These are phyloP conservation scores for Trichomonas vaginalis DNA, from an alignment of 208 protist genomes.

Conservation along the genomic window DNA sequence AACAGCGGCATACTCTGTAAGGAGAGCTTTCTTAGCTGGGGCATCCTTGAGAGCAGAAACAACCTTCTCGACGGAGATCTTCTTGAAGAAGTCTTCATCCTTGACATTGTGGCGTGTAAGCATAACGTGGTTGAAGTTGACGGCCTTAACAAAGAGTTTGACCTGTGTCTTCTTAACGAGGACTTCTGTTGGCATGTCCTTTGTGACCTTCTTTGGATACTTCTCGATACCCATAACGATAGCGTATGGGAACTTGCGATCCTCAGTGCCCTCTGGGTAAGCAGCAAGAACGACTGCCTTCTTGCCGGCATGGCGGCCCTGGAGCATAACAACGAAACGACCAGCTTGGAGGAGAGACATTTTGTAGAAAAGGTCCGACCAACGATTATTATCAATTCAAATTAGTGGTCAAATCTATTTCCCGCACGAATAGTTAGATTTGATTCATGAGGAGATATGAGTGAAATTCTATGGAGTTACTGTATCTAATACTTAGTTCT, in stretches of 20 bases:
- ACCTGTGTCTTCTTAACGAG: background rate
- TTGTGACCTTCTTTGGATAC: background rate
- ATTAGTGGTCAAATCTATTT: too few relatives aligned
- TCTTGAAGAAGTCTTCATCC: too few relatives aligned
- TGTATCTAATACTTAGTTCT: too few relatives aligned
- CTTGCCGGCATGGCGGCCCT: constrained; percentile 1
- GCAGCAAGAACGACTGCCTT: background rate
- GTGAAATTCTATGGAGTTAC: too few relatives aligned
- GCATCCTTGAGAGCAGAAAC: too few relatives aligned
- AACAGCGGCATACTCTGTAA: background rate
- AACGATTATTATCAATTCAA: too few relatives aligned
- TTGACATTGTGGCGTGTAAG: too few relatives aligned
- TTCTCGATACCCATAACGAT: background rate
- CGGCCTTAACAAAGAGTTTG: too few relatives aligned
- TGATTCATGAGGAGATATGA: too few relatives aligned
- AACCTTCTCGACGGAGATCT: too few relatives aligned
- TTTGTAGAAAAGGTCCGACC: background rate
- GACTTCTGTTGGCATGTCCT: background rate
- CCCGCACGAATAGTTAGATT: too few relatives aligned
- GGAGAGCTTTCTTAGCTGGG: background rate
- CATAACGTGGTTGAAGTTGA: too few relatives aligned
- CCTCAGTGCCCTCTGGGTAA: background rate
- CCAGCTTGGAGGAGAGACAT: background rate
- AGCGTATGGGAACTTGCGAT: background rate
- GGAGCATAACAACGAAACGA: background rate